These are phyloP conservation scores for Pseudogymnoascus sp. DNA, from an alignment of 2,329 filamentous ascomycete species.

Conservation along the genomic window DNA sequence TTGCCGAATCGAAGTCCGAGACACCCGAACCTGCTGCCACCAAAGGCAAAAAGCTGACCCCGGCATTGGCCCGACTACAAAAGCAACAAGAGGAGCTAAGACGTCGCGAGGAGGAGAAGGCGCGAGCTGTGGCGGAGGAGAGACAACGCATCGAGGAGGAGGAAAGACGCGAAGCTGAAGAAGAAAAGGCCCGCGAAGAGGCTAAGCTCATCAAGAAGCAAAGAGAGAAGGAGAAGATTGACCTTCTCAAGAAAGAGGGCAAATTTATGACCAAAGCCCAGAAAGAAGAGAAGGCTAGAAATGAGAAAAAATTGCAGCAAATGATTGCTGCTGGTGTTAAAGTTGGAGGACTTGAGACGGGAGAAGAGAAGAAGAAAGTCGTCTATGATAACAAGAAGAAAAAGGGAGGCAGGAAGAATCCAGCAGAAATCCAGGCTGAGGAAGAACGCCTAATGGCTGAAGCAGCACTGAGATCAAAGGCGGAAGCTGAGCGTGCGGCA, in stretches of 20 bases:
- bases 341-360: constrained; percentile 53
- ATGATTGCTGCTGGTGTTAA: constrained; percentile 74
- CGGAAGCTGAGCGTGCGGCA: constrained; percentile 60
- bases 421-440: constrained; percentile 51
- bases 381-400: constrained; percentile 70
- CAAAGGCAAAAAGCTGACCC: constrained; percentile 86
- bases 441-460: constrained; percentile 74
- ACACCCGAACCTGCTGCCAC: constrained; percentile 44
- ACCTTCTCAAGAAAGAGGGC: constrained; percentile 81
- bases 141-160: constrained; percentile 59
- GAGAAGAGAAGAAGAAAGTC: constrained; percentile 61
- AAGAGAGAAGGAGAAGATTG: constrained; percentile 77
- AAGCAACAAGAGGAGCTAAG: constrained; percentile 77
- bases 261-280: constrained; percentile 83
- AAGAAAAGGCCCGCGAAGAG: constrained; percentile 63
- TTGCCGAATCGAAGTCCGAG: constrained; percentile 41
- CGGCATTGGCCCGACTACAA: constrained; percentile 65
- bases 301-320: constrained; percentile 75
- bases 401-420: constrained; percentile 54
- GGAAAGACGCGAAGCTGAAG: constrained; percentile 58
- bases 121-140: constrained; percentile 52
- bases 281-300: constrained; percentile 71
- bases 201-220: constrained; percentile 73
- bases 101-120: constrained; percentile 57
- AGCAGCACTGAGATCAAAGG: constrained; percentile 63